Conservation (phyloP, 495 filamentous ascomycete species). For the Friedmanniomyces endolithicus region DNA sequence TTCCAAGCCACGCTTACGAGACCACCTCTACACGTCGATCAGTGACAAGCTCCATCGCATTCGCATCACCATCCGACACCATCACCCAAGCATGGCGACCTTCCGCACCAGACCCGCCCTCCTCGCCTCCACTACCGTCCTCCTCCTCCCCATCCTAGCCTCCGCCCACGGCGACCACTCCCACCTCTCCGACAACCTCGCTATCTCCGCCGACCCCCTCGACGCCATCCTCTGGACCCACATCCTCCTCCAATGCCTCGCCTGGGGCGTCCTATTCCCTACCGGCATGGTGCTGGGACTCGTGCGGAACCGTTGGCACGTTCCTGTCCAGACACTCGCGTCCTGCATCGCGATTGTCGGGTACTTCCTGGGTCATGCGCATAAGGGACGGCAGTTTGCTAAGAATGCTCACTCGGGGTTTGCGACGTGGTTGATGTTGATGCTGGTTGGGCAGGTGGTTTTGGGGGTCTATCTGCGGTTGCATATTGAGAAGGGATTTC, state of each 20-base stretch:
- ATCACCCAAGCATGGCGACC: constrained; percentile 7
- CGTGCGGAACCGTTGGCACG: constrained; percentile 82
- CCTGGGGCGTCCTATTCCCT: constrained; percentile 87
- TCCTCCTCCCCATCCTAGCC: not conserved
- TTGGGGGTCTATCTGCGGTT: constrained; percentile 81
- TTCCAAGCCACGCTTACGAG: not conserved
- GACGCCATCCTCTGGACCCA: constrained; percentile 85
- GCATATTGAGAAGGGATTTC: constrained; percentile 71
- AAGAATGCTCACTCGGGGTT: constrained; percentile 75
- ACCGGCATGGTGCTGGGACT: constrained; percentile 93
- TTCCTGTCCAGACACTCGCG: constrained; percentile 70
- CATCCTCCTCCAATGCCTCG: constrained; percentile 73
- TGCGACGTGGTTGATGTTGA: constrained; percentile 63
- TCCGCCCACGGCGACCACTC: constrained; percentile 40
- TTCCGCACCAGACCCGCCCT: constrained; percentile 16
- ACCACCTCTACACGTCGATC: not conserved
- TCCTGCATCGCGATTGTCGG: constrained; percentile 65
- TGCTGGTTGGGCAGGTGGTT: constrained; percentile 62
- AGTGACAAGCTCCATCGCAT: too few relatives aligned
- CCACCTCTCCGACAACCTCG: constrained; percentile 61
- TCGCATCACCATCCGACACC: not conserved
- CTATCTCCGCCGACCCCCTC: constrained; percentile 71
- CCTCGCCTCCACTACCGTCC: not conserved
- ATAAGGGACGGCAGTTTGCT: constrained; percentile 78
- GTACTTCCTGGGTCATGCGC: constrained; percentile 82